Base-by-base conservation (phyloP, 495 filamentous ascomycete genomes). In the Parathielavia appendiculata region DNA sequence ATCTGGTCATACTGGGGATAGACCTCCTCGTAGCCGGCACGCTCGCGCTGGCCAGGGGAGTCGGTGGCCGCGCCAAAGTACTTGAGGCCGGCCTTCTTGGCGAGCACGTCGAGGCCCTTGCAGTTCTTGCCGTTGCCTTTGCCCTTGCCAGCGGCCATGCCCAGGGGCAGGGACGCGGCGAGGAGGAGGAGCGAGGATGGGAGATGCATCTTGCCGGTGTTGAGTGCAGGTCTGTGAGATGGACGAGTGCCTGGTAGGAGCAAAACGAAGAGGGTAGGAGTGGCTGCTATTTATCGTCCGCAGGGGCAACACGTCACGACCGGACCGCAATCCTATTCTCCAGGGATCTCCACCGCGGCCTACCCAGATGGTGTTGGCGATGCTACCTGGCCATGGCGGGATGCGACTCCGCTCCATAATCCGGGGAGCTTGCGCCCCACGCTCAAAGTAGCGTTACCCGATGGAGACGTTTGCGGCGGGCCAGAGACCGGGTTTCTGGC, bases 1-100 rank as follows among this genome's bases (percentile, higher is more conserved):
- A 77, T 77, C 47, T 63, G 54, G 67, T 69, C 56, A 53, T 72
- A 71, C 52, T 64, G 58, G 50, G 62, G 36, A 59, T 66, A 74
- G 5, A 38, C 32, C 40, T 44, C 51, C 57, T 60, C 58, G 54
- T 63, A 58, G 32, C 48, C 51, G 17, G 65, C 65, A 54, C 79
- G 73, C 62, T 72, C 68, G 19, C 76, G 68, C 50, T 73, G 60
- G 44, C 66, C 68, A 59, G 56, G 66, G 43, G 72, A 73, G 63
- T 81, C 79, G 45, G 75, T 79, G 38, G 78, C 79, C 5, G 78
- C 71, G 35, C 79, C 78, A 47, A 78, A 80, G 63, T 77, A 81
- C 51, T 72, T 66, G 13, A 75, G 68, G 20, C 79, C 79, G 23
- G 73, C 70, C 43, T 65, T 51, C 50, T 71, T 64, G 39, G 77